These are phyloP conservation scores for Irpex rosettiformis DNA, from an alignment of 1,284 basidiomycete species.

Conservation along the genomic window DNA sequence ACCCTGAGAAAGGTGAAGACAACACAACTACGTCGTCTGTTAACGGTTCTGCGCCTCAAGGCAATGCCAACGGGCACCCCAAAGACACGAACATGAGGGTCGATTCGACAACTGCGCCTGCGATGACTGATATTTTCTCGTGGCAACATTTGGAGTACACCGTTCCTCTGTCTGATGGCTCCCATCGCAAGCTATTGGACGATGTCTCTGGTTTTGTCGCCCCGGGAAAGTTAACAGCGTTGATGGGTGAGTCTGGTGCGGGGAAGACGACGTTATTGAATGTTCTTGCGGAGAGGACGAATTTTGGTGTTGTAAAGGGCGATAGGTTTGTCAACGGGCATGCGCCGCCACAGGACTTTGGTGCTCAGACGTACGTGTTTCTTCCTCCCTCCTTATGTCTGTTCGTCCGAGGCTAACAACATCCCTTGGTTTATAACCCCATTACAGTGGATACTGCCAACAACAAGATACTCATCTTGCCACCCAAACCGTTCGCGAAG, in stretches of 20 bases:
- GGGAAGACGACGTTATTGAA: conserved; percentile 84
- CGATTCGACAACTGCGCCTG: conserved; percentile 16
- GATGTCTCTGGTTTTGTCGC: conserved; percentile 83
- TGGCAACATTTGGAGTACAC: conserved; percentile 64
- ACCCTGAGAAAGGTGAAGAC: conserved; percentile 21
- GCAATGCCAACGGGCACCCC: background rate
- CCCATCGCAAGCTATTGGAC: conserved; percentile 62
- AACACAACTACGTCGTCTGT: background rate
- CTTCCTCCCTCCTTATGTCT: too few species aligned
- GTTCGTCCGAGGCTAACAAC: too few species aligned
- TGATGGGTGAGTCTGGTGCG: conserved; percentile 82
- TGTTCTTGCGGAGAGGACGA: conserved; percentile 78
- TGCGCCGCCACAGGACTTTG: conserved; percentile 70
- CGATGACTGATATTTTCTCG: conserved; percentile 49
- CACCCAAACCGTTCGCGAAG: conserved; percentile 79
- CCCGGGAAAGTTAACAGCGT: conserved; percentile 74
- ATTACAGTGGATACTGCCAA: conserved; percentile 69
- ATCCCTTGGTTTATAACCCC: too few species aligned
- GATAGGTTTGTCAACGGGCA: conserved; percentile 79
- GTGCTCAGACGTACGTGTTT: conserved; percentile 52
- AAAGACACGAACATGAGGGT: conserved; percentile 4
- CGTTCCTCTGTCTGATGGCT: conserved; percentile 54
- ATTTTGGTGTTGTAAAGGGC: conserved; percentile 78
- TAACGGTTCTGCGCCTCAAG: background rate
- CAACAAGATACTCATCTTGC: conserved; percentile 80